A percentile compares a stretch with the other conserved stretches of the same genome.
These are phyloP conservation scores for Phytopythium vexans DNA, from an alignment of 352 stramenopile species.

Conservation along the genomic window DNA sequence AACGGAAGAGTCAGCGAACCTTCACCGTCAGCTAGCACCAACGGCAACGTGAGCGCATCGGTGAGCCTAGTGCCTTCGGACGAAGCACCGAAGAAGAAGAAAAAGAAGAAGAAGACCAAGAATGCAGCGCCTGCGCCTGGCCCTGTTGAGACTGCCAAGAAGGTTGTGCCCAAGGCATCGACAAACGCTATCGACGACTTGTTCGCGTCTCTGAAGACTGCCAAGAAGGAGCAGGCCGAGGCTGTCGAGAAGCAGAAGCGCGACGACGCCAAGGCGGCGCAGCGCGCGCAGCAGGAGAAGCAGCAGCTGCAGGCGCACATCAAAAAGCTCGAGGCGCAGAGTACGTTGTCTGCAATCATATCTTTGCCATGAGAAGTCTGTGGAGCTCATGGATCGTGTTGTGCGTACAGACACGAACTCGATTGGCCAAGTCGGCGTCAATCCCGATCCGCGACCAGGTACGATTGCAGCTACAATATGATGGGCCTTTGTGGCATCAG, in stretches of 20 bases:
- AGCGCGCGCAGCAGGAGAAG: constrained; percentile 52
- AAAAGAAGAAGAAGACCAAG: constrained; percentile 43
- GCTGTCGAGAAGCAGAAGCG: constrained; percentile 52
- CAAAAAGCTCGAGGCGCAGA: constrained; percentile 77
- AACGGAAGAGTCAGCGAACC: background rate
- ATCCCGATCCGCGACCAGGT: constrained; percentile 75
- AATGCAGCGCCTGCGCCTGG: background rate
- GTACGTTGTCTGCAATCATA: constrained; percentile 27
- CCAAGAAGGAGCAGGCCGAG: constrained; percentile 67
- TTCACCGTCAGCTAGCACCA: background rate
- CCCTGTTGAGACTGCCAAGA: constrained; percentile 13
- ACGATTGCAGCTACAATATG: constrained; percentile 5
- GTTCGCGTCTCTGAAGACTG: constrained; percentile 68
- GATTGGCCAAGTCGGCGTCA: constrained; percentile 45
- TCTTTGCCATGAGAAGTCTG: background rate
- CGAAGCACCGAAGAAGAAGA: constrained; percentile 56
- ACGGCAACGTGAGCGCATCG: background rate
- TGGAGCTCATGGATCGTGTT: constrained; percentile 8
- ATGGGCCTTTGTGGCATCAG: background rate
- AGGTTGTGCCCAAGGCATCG: constrained; percentile 17
- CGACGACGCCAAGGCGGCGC: constrained; percentile 38
- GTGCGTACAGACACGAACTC: constrained; percentile 67
- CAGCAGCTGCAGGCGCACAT: constrained; percentile 72
- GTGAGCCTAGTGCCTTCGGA: background rate
- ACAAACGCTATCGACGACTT: constrained; percentile 73